Evolutionary conservation across 2,329 filamentous ascomycete genomes (phyloP).

Genomic region (Neurospora sp.): DNA sequence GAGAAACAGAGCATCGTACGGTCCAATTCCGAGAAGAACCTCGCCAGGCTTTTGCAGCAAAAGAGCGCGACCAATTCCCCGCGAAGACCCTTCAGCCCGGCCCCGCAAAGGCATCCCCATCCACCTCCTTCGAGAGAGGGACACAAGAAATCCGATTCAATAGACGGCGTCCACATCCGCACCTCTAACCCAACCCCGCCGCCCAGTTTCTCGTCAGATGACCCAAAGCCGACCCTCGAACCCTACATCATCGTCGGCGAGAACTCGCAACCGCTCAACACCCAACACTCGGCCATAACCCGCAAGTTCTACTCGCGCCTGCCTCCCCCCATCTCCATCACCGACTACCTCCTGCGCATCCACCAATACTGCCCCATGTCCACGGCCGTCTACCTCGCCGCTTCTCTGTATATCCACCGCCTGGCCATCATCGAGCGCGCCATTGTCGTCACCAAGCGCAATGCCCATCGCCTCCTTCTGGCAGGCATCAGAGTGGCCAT

Average conservation of each 20-base stretch:
- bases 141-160: slow-evolving; percentile 21
- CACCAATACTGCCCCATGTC: slow-evolving; percentile 91
- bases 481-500: slow-evolving; percentile 80
- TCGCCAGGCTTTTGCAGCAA: slow-evolving; percentile 35
- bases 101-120: slow-evolving; percentile 1
- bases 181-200: slow-evolving; percentile 9
- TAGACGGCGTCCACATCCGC: slow-evolving; percentile 47
- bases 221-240: slow-evolving; percentile 19
- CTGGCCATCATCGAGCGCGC: slow-evolving; percentile 68
- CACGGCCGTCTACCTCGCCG: slow-evolving; percentile 84
- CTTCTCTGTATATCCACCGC: slow-evolving; percentile 77
- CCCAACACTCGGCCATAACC: slow-evolving; percentile 78
- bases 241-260: slow-evolving; percentile 56
- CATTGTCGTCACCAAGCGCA: slow-evolving; percentile 72
- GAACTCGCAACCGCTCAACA: slow-evolving; percentile 60
- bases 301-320: slow-evolving; percentile 90
- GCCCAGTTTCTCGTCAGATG: neutral
- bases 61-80: slow-evolving; percentile 22
- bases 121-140: neutral
- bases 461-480: slow-evolving; percentile 77
- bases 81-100: slow-evolving; percentile 8
- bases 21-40: slow-evolving; percentile 45
- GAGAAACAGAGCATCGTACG: slow-evolving; percentile 53
- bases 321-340: slow-evolving; percentile 71
- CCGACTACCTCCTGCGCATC: slow-evolving; percentile 77